Percentiles rank a stretch among this genome's conserved stretches.
phyloP scores from a whole-genome alignment of 306 rosid species.

The Ammopiptanthus mongolicus region DNA sequence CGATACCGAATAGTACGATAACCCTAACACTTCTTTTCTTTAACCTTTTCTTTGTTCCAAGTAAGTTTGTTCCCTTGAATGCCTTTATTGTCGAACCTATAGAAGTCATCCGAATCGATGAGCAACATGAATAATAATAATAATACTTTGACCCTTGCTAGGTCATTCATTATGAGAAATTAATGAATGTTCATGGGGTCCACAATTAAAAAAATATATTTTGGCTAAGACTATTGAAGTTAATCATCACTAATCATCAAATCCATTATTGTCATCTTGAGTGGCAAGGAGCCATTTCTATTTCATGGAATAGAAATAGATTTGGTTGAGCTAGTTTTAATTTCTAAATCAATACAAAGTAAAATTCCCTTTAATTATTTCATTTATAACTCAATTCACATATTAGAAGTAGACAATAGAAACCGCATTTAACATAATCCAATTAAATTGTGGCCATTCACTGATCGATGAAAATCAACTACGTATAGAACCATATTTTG shows the following conservation, averaged over 20 bases:
- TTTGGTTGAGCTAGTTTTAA: too few relatives aligned
- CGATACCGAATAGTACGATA: too few relatives aligned
- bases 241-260: neutral
- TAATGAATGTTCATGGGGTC: neutral
- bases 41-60: too few relatives aligned
- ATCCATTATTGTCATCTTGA: neutral
- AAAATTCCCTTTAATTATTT: too few relatives aligned
- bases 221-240: neutral
- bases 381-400: too few relatives aligned
- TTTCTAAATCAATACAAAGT: too few relatives aligned
- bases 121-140: neutral
- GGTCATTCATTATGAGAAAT: neutral
- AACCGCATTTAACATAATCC: neutral
- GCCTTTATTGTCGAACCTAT: neutral
- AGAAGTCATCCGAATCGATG: neutral
- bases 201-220: neutral
- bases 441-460: neutral
- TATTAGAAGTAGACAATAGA: too few relatives aligned
- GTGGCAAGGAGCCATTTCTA: neutral
- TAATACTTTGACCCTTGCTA: neutral
- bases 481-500: neutral
- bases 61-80: too few relatives aligned
- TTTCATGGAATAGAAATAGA: neutral
- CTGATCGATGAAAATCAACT: neutral
- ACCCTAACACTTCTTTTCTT: too few relatives aligned